These are phyloP conservation scores for Lactifluus subvellereus DNA, from an alignment of 768 basidiomycete genomes.

Conservation along the genomic window DNA sequence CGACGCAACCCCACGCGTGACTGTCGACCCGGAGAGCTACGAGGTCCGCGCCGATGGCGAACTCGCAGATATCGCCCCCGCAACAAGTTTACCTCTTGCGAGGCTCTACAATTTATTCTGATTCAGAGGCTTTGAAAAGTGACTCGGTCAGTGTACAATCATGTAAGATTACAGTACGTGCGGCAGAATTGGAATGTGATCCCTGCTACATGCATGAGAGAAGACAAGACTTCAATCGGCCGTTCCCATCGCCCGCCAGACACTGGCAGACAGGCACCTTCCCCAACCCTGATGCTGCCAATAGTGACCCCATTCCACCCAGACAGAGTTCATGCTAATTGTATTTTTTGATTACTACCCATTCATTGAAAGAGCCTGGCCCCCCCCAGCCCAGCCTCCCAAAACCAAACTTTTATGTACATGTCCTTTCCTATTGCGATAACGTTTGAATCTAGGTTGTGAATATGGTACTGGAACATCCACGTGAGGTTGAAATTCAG, in stretches of 20 bases:
- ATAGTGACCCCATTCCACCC: not conserved
- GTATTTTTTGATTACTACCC: no score
- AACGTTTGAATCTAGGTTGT: not conserved
- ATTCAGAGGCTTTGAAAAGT: conserved; percentile 15
- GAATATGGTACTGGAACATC: not conserved
- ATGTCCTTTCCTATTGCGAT: not conserved
- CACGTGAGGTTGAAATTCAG: not conserved
- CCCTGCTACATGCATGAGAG: not conserved
- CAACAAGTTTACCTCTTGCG: conserved; percentile 59
- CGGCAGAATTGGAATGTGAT: not conserved
- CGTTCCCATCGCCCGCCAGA: no score
- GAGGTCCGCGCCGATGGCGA: conserved; percentile 79
- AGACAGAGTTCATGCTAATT: not conserved
- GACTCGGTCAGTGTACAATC: not conserved
- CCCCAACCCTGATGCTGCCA: not conserved
- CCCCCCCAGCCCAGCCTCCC: not conserved
- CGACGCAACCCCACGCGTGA: conserved; percentile 70
- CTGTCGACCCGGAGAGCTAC: conserved; percentile 89
- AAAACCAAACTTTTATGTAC: not conserved
- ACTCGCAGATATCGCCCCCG: conserved; percentile 70
- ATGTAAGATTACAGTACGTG: not conserved
- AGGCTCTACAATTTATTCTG: conserved; percentile 79
- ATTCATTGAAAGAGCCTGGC: not conserved
- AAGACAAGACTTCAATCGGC: no score
- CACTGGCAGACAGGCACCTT: not conserved